phyloP scores from a whole-genome alignment of 2,329 filamentous ascomycete genomes.

The Fusarium transvaalense region DNA sequence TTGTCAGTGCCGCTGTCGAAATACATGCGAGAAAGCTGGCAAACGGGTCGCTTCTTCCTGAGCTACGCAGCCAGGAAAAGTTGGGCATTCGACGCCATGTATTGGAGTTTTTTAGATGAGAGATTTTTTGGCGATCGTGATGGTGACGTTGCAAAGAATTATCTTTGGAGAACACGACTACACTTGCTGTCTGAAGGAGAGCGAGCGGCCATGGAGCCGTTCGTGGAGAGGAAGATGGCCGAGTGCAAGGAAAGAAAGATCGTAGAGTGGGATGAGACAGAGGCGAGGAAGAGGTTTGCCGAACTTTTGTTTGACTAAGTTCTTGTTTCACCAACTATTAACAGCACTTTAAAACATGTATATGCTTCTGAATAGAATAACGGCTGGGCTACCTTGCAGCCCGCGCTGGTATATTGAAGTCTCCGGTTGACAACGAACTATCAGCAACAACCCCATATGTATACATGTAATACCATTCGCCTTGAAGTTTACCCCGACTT shows the following conservation, averaged over 20 bases:
- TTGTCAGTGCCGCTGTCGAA: too few species aligned
- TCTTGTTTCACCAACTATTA: too few species aligned
- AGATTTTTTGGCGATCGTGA: conserved; percentile 47
- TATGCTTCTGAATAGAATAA: background rate
- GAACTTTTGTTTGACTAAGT: background rate
- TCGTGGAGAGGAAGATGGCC: conserved; percentile 51
- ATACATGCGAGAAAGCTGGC: too few species aligned
- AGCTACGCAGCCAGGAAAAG: too few species aligned
- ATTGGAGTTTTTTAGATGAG: background rate
- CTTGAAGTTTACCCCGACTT: too few species aligned
- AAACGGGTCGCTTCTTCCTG: too few species aligned
- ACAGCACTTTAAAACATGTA: too few species aligned
- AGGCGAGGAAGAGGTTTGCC: background rate
- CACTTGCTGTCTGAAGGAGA: conserved; percentile 48
- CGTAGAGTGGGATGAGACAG: conserved; percentile 43
- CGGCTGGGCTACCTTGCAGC: background rate
- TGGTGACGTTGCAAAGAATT: conserved; percentile 11
- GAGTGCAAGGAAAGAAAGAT: conserved; percentile 44
- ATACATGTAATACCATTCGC: too few species aligned
- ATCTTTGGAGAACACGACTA: conserved; percentile 49
- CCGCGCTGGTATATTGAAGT: background rate
- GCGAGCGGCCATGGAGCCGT: conserved; percentile 45
- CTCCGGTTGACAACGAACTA: background rate
- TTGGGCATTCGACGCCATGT: background rate
- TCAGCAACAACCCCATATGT: background rate